Base-by-base conservation (phyloP, 2,329 filamentous ascomycete species). In the Talaromyces sp. region DNA sequence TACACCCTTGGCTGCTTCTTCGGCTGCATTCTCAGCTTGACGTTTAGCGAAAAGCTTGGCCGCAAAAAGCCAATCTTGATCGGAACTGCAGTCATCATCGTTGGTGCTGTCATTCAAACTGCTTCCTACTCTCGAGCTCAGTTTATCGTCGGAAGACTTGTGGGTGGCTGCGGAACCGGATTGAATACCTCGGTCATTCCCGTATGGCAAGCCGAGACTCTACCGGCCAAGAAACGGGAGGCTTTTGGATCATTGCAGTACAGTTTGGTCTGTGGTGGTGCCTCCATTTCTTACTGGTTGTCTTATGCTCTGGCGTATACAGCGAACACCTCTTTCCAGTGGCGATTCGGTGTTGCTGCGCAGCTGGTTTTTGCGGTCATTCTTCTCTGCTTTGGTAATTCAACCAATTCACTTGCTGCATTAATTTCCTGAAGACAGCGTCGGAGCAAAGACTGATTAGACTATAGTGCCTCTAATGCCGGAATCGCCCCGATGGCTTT, bases 161-260 rank as follows among this genome's bases (percentile, higher is more conserved):
- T 85, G n/a, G 82, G 81, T 10, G 83, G 82, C 7, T 73, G 83
- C 62, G 65, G 67, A 37, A 64, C 61, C 70, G 80, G 69, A 76
- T 76, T 47, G 75, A 81, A 71, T 75, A 77, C 3, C 76, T 78
- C 0, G 70, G 73, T 69, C 78, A 62, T 68, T 11, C 65, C 64
- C 0, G 54, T 67, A 8, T 68, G 65, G 65, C 65, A 67, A 50
- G 64, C 67, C 1, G 65, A 68, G 22, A 67, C 65, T 17, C 25
- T 62, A 19, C 64, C 61, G 17, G 50, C 67, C 19, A 61, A 45
- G 11, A 64, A 65, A 17, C 49, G 67, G n/a, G 67, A 60, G n/a
- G 52, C 50, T 10, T 62, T 67, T 41, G 63, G 57, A 11, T 52
- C 63, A 1, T 39, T 65, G 47, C 65, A 67, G 49, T 62, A 62